Base-by-base conservation (phyloP, 73 alveolate genomes). In the Paramecium primaurelia region DNA sequence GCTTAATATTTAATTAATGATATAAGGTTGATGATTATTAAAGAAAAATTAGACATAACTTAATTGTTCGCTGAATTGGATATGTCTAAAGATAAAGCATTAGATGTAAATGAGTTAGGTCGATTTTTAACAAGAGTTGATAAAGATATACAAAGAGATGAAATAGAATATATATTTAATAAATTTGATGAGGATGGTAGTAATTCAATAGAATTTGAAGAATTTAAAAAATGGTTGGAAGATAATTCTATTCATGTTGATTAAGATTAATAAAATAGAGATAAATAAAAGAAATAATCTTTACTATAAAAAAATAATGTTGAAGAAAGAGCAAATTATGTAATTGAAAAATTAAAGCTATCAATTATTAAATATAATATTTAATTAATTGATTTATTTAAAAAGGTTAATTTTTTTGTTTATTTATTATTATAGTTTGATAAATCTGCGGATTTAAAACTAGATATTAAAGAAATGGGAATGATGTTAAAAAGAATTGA, bases 121-220 rank as follows among this genome's bases (percentile, higher is more conserved):
- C 75, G 77, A 47, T 89, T 89, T 59, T 45, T 89, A 83, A 40
- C 49, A 8, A 89, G 84, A 45, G 58, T 89, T 44, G 94, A 89
- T 73, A 89, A 89, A 51, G 77, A 77, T 25, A 47, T 89, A 25
- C 26, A 40, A 58, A 89, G 94, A 42, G 86, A 77, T 1, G 94
- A 89, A 71, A 89, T 89, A 4, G 94, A 89, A 89, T 89, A 89
- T 40, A 89, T 89, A 25, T 89, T 89, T 83, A 89, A 89, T 89
- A 89, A 89, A 71, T 89, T 89, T 71, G 94, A 89, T 51, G 94
- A 89, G 32, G 94, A 89, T 89, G 88, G 88, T 71, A 83, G 77
- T 85, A 89, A 89, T 60, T 47, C 77, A 38, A 89, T 89, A 18
- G 88, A 83, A 40, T 89, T 89, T 47, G 94, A 89, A 71, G 94